phyloP scores from a whole-genome alignment of 2,329 filamentous ascomycete genomes.

The Diaporthe sp. region DNA sequence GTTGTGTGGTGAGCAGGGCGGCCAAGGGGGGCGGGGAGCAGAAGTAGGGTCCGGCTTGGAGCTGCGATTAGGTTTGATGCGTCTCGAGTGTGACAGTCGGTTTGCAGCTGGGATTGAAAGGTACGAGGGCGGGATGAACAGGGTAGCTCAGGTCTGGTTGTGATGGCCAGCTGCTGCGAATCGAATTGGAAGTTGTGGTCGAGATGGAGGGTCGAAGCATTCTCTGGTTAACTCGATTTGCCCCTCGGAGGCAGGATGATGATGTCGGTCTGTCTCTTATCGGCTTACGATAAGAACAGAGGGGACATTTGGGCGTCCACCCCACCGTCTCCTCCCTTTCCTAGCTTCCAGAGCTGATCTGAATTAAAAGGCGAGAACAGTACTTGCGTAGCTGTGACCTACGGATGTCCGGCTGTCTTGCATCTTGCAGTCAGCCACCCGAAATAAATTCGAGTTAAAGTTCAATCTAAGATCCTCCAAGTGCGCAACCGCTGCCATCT shows the following conservation, averaged over 20 bases:
- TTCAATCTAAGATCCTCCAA: not conserved
- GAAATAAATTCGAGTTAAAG: not conserved
- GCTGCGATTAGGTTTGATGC: slow-evolving; percentile 20
- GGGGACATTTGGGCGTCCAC: not conserved
- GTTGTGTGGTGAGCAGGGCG: not conserved
- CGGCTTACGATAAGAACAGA: not conserved
- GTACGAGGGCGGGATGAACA: not conserved
- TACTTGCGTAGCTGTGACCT: not conserved
- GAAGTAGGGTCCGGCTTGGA: slow-evolving; percentile 30
- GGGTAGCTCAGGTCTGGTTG: not conserved
- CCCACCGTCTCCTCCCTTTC: not conserved
- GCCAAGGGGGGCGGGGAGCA: slow-evolving; percentile 9
- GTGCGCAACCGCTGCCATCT: not conserved
- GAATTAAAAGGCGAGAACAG: not conserved
- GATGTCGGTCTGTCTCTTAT: slow-evolving; percentile 20
- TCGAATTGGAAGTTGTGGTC: not conserved
- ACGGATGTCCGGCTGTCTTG: slow-evolving; percentile 6
- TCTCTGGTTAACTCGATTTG: not conserved
- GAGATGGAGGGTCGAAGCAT: not conserved
- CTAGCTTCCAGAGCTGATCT: not conserved
- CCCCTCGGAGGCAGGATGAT: slow-evolving; percentile 13
- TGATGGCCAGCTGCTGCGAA: not conserved
- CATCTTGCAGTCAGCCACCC: not conserved
- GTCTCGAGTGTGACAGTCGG: not conserved
- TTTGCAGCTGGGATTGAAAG: not conserved